Evolutionary conservation across 306 rosid genomes (phyloP).

Genomic region (Vigna radiata): DNA sequence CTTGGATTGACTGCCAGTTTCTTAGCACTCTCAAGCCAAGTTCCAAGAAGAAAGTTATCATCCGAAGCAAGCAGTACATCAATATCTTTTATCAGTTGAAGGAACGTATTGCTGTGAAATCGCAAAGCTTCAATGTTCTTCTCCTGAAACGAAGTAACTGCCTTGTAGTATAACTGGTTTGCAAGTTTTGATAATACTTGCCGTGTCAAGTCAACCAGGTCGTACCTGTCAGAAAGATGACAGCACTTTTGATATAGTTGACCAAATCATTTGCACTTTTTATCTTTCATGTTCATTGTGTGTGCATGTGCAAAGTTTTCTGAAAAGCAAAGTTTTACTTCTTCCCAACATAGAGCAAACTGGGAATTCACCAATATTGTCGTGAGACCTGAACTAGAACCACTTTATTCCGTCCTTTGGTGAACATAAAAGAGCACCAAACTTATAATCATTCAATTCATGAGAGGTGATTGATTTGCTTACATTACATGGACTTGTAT

Average conservation of each 20-base stretch:
- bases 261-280: conserved; percentile 8
- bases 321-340: background rate
- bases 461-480: too few species aligned
- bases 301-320: background rate
- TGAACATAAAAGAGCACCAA: too few species aligned
- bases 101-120: conserved; percentile 63
- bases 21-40: conserved; percentile 93
- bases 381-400: too few species aligned
- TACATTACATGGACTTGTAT: too few species aligned
- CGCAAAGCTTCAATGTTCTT: conserved; percentile 63
- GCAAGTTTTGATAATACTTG: conserved; percentile 91
- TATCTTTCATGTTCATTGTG: conserved; percentile 8
- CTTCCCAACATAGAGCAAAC: too few species aligned
- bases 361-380: too few species aligned
- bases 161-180: conserved; percentile 70
- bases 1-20: conserved; percentile 64
- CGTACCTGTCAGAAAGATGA: conserved; percentile 69
- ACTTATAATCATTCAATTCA: too few species aligned
- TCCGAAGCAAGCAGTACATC: conserved; percentile 82
- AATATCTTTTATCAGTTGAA: conserved; percentile 81
- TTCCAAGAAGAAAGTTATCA: conserved; percentile 86
- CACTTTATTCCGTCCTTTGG: too few species aligned
- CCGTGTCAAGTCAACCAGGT: conserved; percentile 89
- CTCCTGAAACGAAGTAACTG: conserved; percentile 63
- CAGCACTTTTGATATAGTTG: conserved; percentile 18